Conservation (phyloP, 345 rosid species). For the Gynandropsis gynandra region DNA sequence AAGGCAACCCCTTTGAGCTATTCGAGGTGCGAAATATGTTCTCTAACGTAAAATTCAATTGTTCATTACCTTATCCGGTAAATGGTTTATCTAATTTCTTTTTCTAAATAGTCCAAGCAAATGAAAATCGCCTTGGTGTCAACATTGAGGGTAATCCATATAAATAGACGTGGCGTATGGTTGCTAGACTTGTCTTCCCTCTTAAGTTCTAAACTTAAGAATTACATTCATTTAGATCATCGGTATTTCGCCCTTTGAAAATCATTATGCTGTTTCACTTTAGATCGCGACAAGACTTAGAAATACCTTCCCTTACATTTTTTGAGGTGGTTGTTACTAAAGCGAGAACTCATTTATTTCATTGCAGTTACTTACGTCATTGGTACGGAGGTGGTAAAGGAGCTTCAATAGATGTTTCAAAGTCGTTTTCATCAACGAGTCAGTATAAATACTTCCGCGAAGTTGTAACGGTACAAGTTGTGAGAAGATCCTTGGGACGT, state of each 20-base stretch:
- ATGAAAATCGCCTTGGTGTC: too few relatives aligned
- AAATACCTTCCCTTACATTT: background rate
- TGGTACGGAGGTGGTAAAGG: slow-evolving; percentile 72
- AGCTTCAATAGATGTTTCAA: background rate
- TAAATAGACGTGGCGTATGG: background rate
- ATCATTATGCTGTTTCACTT: background rate
- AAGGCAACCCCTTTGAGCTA: slow-evolving; percentile 80
- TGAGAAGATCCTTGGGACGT: too few relatives aligned
- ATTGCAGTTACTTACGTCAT: slow-evolving; percentile 76
- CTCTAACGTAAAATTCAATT: background rate
- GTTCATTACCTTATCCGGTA: background rate
- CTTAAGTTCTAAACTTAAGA: background rate
- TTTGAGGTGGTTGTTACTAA: slow-evolving; percentile 13
- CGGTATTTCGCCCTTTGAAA: too few relatives aligned
- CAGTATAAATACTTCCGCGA: too few relatives aligned
- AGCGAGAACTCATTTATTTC: slow-evolving; percentile 9
- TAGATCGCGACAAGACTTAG: too few relatives aligned
- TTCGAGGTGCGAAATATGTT: slow-evolving; percentile 54
- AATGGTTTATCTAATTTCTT: background rate
- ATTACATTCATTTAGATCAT: background rate
- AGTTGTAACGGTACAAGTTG: too few relatives aligned
- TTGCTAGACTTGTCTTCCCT: background rate
- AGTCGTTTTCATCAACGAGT: too few relatives aligned
- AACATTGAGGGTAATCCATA: background rate
- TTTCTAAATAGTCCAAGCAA: too few relatives aligned